A percentile compares a stretch with the other conserved stretches of the same genome.
Evolutionary conservation across 139 green algal species (phyloP).

Genomic region (Raphidocelis subcapitata): DNA sequence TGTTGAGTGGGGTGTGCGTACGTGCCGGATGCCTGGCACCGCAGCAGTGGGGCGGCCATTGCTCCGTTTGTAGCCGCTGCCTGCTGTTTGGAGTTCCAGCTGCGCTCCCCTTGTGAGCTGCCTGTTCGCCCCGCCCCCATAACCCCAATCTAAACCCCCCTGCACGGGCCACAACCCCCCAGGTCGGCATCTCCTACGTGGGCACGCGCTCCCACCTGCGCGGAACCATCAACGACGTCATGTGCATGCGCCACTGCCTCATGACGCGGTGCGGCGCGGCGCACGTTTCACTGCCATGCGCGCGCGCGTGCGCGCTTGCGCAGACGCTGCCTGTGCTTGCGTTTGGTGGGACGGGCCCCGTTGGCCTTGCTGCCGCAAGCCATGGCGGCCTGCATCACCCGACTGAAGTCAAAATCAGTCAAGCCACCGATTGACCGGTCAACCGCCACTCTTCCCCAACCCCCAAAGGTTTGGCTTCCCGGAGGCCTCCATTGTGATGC

Average conservation of each 20-base stretch:
- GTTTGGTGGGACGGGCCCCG: no score
- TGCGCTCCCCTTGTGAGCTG: background rate
- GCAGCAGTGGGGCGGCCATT: no score
- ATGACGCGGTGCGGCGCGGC: background rate
- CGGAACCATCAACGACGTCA: constrained; percentile 7
- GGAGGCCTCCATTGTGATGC: background rate
- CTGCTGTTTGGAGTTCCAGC: background rate
- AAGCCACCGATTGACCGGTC: no score
- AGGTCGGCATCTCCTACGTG: constrained; percentile 1
- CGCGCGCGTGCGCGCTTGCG: background rate
- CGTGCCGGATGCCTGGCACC: no score
- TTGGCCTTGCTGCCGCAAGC: no score
- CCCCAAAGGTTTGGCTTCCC: background rate
- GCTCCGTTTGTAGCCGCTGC: no score
- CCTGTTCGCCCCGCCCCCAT: background rate
- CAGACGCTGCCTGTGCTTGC: background rate
- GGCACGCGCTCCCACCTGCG: background rate
- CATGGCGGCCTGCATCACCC: no score
- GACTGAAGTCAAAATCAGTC: no score
- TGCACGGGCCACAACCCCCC: no score
- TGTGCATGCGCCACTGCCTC: constrained; percentile 1
- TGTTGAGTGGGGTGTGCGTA: no score
- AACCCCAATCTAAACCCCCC: no score
- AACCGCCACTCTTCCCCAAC: no score
- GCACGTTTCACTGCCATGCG: background rate